Conservation (phyloP, 108 stramenopile species). For the Pseudonitzschia multiseries region DNA sequence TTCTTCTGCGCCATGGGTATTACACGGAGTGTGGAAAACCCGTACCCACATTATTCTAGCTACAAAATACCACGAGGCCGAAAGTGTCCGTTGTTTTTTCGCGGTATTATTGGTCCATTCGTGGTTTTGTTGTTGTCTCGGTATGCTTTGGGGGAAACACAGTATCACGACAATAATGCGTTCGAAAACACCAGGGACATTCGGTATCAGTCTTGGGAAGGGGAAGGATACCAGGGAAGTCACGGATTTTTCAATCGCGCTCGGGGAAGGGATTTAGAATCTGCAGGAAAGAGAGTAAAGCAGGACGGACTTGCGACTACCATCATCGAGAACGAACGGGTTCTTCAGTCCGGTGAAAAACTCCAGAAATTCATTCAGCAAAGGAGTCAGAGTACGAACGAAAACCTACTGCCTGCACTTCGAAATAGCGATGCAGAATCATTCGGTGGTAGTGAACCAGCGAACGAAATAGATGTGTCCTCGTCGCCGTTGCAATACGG, state of each 20-base stretch:
- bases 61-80: neutral
- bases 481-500: neutral
- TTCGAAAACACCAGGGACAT: neutral
- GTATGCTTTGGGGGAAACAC: slow-evolving; percentile 1
- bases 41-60: neutral
- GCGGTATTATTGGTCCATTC: neutral
- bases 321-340: neutral
- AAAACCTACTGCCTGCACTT: neutral
- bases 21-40: neutral
- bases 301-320: neutral
- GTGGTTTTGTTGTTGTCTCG: neutral
- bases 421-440: neutral
- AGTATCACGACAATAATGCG: neutral
- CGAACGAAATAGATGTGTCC: slow-evolving; percentile 12
- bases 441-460: slow-evolving; percentile 8
- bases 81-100: neutral
- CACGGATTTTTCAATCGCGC: neutral
- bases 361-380: neutral
- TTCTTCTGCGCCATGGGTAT: neutral
- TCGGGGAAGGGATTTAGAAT: slow-evolving; percentile 2
- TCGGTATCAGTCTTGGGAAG: neutral
- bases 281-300: neutral
- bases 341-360: neutral
- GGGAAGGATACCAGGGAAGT: neutral
- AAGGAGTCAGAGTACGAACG: neutral